Conservation (phyloP, 495 filamentous ascomycete species). For the Penicillium crystallinum region DNA sequence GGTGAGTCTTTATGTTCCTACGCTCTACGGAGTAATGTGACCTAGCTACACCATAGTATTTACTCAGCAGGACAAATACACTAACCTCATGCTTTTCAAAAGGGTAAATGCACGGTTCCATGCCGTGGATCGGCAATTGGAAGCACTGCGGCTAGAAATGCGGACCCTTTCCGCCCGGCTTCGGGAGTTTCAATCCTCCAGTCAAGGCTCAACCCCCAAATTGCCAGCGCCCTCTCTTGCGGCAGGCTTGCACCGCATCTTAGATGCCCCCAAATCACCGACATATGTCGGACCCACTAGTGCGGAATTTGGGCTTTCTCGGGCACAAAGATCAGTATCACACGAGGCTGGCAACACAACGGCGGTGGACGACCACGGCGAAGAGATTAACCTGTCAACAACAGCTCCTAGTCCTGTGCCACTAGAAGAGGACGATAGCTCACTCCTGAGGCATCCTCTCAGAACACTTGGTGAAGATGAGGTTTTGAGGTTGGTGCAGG, state of each 20-base stretch:
- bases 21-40: too few species aligned
- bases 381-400: slow-evolving; percentile 17
- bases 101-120: slow-evolving; percentile 22
- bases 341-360: neutral
- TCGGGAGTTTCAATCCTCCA: slow-evolving; percentile 26
- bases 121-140: slow-evolving; percentile 27
- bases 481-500: slow-evolving; percentile 59
- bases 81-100: neutral
- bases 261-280: slow-evolving; percentile 34
- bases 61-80: neutral
- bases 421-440: slow-evolving; percentile 7
- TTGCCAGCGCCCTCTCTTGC: neutral
- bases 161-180: slow-evolving; percentile 29
- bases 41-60: neutral
- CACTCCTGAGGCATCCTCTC: slow-evolving; percentile 15
- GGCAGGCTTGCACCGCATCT: slow-evolving; percentile 26
- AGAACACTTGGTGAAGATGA: slow-evolving; percentile 47
- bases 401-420: slow-evolving; percentile 17
- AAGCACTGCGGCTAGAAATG: slow-evolving; percentile 31
- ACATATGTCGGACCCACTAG: slow-evolving; percentile 40
- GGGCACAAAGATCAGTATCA: slow-evolving; percentile 1
- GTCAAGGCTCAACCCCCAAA: neutral
- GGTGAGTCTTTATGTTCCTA: too few species aligned
- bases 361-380: neutral
- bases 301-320: slow-evolving; percentile 37